These are phyloP conservation scores for Aaosphaeria arxii DNA, from an alignment of 2,329 filamentous ascomycete genomes.

Conservation along the genomic window DNA sequence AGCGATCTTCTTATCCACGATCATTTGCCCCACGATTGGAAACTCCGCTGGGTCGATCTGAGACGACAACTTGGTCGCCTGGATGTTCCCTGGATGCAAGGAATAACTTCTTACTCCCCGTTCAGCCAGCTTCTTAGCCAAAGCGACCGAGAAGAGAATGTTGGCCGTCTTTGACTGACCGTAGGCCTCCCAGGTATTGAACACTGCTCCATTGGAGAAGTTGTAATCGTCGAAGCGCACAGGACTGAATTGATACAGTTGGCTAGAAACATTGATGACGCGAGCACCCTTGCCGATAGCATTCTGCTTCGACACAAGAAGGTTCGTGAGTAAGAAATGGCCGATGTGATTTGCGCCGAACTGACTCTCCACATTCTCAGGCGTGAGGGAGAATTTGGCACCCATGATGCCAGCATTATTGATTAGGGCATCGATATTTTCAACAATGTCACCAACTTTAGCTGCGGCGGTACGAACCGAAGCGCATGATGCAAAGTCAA, in stretches of 20 bases:
- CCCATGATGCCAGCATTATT: slow-evolving; percentile 34
- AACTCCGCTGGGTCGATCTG: background rate
- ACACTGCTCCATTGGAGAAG: slow-evolving; percentile 4
- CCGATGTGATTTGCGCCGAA: slow-evolving; percentile 45
- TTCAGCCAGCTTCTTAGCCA: slow-evolving; percentile 3
- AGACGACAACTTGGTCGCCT: background rate
- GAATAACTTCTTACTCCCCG: slow-evolving; percentile 1
- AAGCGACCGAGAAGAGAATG: slow-evolving; percentile 4
- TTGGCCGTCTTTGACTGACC: slow-evolving; percentile 16
- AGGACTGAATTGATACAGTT: background rate
- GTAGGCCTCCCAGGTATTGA: slow-evolving; percentile 10
- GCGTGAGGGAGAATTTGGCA: slow-evolving; percentile 6
- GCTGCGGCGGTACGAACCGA: slow-evolving; percentile 28
- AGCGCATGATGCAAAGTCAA: slow-evolving; percentile 30
- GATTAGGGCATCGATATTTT: slow-evolving; percentile 35
- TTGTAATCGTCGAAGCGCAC: slow-evolving; percentile 2
- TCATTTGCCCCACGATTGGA: background rate
- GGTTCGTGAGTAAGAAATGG: slow-evolving; percentile 39
- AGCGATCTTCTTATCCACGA: background rate
- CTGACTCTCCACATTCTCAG: slow-evolving; percentile 41
- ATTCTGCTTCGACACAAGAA: slow-evolving; percentile 15
- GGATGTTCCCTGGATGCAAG: background rate
- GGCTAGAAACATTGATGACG: slow-evolving; percentile 8
- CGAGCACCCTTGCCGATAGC: slow-evolving; percentile 10
- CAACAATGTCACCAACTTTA: background rate